Evolutionary conservation across 495 filamentous ascomycete species (phyloP), one percentile per base, ranked within the genome.

Genomic region (Glutinoglossum americanum): DNA sequence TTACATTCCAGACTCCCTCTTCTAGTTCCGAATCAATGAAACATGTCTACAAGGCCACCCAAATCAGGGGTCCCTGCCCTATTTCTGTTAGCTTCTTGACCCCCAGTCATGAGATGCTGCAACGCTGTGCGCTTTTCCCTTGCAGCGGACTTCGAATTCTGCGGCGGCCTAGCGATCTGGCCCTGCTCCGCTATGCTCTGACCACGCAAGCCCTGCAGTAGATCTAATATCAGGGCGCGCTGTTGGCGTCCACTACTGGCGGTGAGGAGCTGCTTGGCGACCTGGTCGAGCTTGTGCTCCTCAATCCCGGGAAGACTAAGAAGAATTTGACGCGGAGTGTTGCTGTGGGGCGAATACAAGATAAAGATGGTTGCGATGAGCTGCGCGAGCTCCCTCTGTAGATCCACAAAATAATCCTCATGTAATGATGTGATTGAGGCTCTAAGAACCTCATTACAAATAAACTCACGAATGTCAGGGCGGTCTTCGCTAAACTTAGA

Each of bases 321-420:
- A 19, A 84, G 71, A 11, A 82, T 70, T 0, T 69, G 61, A 15
- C 73, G 73, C 0, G 82, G 78, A 8, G 80, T 83, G 0, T 70
- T 54, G 35, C 84, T 92, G 37, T 74, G 65, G 1, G 73, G 70
- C 6, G 73, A 78, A 65, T 94, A 95, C 25, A 83, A 72, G 5
- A 81, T 73, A 65, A 93, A 75, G 57, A 96, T 92, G 6, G 80
- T 76, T 1, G 89, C 89, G 62, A 99, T 94, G 4, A 95, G 76
- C 35, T 81, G 75, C 15, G 87, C 92, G 10, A 97, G 77, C 37
- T 97, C 92, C 67, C 88, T 93, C 64, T 99, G 92, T 64, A 89
- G 79, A 58, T 99, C 92, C 44, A 95, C 89, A 62, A 97, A 97
- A 65, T 97, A 96, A 0, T 87, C 79, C 57, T 97, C 92, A 67